These are phyloP conservation scores for Hypoxylon trugodes DNA, from an alignment of 495 filamentous ascomycete species.

Conservation along the genomic window DNA sequence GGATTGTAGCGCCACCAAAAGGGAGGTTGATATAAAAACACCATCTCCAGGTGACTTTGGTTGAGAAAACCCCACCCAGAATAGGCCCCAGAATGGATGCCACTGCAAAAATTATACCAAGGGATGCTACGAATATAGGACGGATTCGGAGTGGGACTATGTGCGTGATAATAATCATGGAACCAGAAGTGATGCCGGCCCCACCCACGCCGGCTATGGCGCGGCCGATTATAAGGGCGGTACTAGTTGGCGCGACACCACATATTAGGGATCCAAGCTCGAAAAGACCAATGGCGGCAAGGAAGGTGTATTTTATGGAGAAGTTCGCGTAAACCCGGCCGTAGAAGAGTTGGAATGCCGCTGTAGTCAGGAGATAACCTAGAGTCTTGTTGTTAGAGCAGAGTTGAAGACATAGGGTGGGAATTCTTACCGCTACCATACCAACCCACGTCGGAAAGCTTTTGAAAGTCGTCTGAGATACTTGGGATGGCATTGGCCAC, in stretches of 20 bases:
- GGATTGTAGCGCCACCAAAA: conserved; percentile 62
- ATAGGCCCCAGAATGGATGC: conserved; percentile 73
- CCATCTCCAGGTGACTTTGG: conserved; percentile 67
- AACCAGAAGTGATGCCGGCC: conserved; percentile 50
- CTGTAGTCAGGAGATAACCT: conserved; percentile 56
- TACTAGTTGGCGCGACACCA: conserved; percentile 53
- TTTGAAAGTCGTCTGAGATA: conserved; percentile 51
- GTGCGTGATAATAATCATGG: conserved; percentile 41
- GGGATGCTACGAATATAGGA: conserved; percentile 46
- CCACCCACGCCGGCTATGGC: conserved; percentile 54
- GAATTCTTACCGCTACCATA: conserved; percentile 46
- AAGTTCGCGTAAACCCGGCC: conserved; percentile 57
- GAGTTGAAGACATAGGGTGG: not conserved
- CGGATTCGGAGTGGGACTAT: conserved; percentile 48
- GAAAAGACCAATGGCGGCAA: conserved; percentile 46
- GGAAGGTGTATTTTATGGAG: conserved; percentile 47
- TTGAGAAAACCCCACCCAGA: conserved; percentile 57
- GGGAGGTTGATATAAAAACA: conserved; percentile 83
- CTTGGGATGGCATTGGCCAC: conserved; percentile 53
- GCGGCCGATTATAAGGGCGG: conserved; percentile 56
- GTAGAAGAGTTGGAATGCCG: conserved; percentile 55
- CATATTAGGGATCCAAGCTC: conserved; percentile 56
- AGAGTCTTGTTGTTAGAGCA: not conserved
- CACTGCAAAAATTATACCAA: conserved; percentile 65
- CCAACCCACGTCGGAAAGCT: conserved; percentile 55